Evolutionary conservation across 2,329 filamentous ascomycete species (phyloP), one percentile per base, ranked within the genome.

Genomic region (Furcasterigmium furcatum): DNA sequence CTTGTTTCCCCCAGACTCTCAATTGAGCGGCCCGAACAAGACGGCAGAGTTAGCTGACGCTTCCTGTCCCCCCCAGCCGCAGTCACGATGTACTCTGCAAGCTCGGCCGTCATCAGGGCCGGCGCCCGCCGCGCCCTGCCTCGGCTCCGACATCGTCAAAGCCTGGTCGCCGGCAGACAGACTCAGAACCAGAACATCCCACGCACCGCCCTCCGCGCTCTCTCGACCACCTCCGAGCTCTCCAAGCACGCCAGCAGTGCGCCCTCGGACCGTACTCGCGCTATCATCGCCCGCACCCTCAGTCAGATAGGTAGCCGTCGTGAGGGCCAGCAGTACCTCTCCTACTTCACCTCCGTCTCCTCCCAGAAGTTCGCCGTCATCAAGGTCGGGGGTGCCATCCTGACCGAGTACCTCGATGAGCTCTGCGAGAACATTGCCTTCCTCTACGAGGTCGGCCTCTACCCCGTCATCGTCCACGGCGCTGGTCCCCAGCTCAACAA

Each of bases 341-440:
- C 91, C 55, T 91, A 97, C 66, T 99, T 99, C 77, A 94, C 87
- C 56, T 96, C 91, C 27, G 91, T 96, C 51, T 94, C 91, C 38
- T 95, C 91, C 29, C 91, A 97, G 73, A 91, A 95, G 63, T 99
- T 97, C 67, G 92, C 91, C 55, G 92, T 99, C 41, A 95, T 99
- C 70, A 99, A 99, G 76, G 92, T 97, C 46, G 94, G 92, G 51
- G 94, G 92, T 51, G 94, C 92, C 52, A 96, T 97, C 60, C 80
- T 99, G 59, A 95, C 90, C 49, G 91, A 97, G 64, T 87, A 96
- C 68, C 79, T 97, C 46, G 88, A 96, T 65, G 91, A 91, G 59
- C 82, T 99, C 46, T 36, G 90, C 62, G 86, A 87, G 45, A 91
- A 88, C 41, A 77, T 97, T 48, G 87, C 90, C 22, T 95, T 97